Base-by-base conservation (phyloP, 768 basidiomycete species). In the Tephrocybe sp. region DNA sequence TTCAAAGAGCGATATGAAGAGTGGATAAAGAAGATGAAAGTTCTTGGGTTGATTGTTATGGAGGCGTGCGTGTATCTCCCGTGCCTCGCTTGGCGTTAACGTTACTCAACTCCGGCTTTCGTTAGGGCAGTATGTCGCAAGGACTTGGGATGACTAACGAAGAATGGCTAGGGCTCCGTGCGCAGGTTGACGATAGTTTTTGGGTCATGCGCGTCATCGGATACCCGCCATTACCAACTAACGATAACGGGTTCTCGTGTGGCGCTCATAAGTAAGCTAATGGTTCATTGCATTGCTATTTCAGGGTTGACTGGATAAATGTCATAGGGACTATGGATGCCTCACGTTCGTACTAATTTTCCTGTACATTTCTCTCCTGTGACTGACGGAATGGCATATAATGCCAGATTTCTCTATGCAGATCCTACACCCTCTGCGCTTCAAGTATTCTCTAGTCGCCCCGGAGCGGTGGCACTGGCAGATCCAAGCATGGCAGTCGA, bases 141-240 rank as follows among this genome's bases (percentile, higher is more conserved):
- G 93, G 92, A 6, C 70, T 96, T 5, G 87, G 88, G 9, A 79
- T 92, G 83, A 77, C 76, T 4, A 49, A 64, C 0, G 76, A 80
- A 1, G 93, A 94, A 61, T 89, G 88, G 85, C 53, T 70, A 11
- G 77, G 79, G 0, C 72, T 96, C 41, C 77, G 79, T n/a, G 62
- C 64, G 20, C 78, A 86, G 63, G 85, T 95, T 0, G 81, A 91
- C 52, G 84, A 95, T 56, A 85, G 84, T 57, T 97, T 96, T 62
- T 96, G 94, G 94, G 80, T 84, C 5, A 84, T 93, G 86, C 79
- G 93, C 4, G 72, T 87, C 4, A 89, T 96, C 49, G 92, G 92
- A 3, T 97, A 97, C 62, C 94, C 94, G 2, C 90, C 89, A 1
- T 76, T 97, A 17, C 89, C 92, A 0, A 71, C 79, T 26, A 80